phyloP scores from a whole-genome alignment of 2,329 filamentous ascomycete genomes.

The Aspergillus felis region DNA sequence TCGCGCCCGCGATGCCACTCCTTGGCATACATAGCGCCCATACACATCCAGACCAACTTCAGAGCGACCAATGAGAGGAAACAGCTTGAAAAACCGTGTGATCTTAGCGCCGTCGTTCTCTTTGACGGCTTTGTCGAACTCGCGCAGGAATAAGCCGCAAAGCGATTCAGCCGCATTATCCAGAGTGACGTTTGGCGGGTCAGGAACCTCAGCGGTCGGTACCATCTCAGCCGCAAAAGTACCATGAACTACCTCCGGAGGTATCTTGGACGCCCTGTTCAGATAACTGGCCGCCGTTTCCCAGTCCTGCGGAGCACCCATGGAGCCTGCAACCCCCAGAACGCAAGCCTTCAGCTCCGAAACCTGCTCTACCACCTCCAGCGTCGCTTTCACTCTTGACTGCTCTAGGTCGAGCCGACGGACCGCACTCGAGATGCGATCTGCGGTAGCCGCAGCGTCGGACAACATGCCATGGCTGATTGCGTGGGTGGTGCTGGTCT shows the following conservation, averaged over 20 bases:
- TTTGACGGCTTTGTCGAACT: conserved; percentile 87
- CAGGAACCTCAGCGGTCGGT: conserved; percentile 91
- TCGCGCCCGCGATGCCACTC: conserved; percentile 80
- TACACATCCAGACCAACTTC: conserved; percentile 93
- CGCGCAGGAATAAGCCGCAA: conserved; percentile 83
- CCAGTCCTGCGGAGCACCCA: conserved; percentile 98
- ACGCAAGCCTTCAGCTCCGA: conserved; percentile 96
- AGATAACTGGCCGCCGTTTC: conserved; percentile 92
- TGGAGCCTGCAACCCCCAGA: conserved; percentile 87
- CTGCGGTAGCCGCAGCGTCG: conserved; percentile 77
- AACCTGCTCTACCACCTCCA: conserved; percentile 92
- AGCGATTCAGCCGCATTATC: conserved; percentile 84
- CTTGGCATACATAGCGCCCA: conserved; percentile 91
- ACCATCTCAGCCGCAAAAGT: conserved; percentile 89
- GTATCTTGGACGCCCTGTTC: conserved; percentile 75
- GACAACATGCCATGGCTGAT: conserved; percentile 91
- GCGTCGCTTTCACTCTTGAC: conserved; percentile 80
- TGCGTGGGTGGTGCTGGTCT: conserved; percentile 75
- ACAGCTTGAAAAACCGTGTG: conserved; percentile 96
- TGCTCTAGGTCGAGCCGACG: conserved; percentile 88
- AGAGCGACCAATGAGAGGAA: conserved; percentile 84
- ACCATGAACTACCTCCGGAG: conserved; percentile 73
- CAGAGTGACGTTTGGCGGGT: conserved; percentile 81
- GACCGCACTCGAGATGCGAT: conserved; percentile 79
- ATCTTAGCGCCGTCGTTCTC: conserved; percentile 86